Percentiles rank a stretch among this genome's conserved stretches.
These are phyloP conservation scores for Phytophthora cactorum DNA, from an alignment of 352 stramenopile species.

Conservation along the genomic window DNA sequence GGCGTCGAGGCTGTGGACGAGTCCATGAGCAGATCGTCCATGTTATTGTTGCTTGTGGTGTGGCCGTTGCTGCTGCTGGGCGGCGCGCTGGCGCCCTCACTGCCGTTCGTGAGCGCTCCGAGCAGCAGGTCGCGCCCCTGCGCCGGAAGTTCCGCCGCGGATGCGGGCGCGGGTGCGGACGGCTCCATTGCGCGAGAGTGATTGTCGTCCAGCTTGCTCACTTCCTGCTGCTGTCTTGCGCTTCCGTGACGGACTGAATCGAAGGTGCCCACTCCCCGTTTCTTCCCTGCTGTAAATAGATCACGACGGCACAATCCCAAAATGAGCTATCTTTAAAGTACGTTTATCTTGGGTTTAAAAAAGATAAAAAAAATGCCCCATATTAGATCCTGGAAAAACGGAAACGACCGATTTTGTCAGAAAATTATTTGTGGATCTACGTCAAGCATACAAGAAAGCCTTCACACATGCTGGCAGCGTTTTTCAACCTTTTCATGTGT, in stretches of 20 bases:
- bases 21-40: slow-evolving; percentile 52
- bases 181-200: slow-evolving; percentile 29
- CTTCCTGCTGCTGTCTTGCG: slow-evolving; percentile 1
- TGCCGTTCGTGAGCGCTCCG: slow-evolving; percentile 35
- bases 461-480: no score
- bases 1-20: slow-evolving; percentile 43
- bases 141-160: slow-evolving; percentile 19
- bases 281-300: slow-evolving; percentile 34
- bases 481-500: no score
- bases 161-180: slow-evolving; percentile 13
- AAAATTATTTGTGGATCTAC: no score
- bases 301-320: slow-evolving; percentile 32
- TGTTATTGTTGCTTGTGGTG: slow-evolving; percentile 12
- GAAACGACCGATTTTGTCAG: neutral
- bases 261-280: slow-evolving; percentile 26
- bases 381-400: neutral
- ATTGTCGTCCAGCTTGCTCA: slow-evolving; percentile 20
- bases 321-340: slow-evolving; percentile 13
- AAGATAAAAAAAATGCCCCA: neutral
- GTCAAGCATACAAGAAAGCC: no score
- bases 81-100: neutral
- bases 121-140: slow-evolving; percentile 58
- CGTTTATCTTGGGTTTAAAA: neutral
- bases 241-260: slow-evolving; percentile 42
- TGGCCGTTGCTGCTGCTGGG: slow-evolving; percentile 8